Conservation (phyloP, 1,284 basidiomycete species). For the Fistulinella cinereoalba region DNA sequence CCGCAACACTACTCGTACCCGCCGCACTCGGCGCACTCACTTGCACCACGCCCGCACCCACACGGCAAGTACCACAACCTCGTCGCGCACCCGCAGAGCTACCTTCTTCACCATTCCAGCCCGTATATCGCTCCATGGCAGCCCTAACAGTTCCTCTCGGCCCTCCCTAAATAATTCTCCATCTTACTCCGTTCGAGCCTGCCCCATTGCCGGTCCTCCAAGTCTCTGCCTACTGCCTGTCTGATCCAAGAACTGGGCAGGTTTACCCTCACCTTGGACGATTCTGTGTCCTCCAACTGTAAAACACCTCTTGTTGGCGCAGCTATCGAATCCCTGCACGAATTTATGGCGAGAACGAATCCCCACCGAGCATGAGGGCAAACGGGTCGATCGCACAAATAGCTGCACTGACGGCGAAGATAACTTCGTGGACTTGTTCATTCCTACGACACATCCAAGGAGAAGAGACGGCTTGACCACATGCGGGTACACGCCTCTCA, state of each 20-base stretch:
- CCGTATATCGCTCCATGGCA: constrained; percentile 28
- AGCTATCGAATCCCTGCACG: constrained; percentile 76
- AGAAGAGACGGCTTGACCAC: constrained; percentile 90
- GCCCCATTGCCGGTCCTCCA: constrained; percentile 60
- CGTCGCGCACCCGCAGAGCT: constrained; percentile 20
- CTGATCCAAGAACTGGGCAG: constrained; percentile 75
- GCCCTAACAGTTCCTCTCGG: constrained; percentile 32
- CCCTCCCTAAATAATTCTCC: constrained; percentile 33
- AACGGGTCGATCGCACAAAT: constrained; percentile 30
- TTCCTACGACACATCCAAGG: constrained; percentile 95
- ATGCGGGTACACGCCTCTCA: constrained; percentile 74
- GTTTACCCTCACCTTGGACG: constrained; percentile 35
- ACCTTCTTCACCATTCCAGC: constrained; percentile 20
- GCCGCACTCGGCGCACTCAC: constrained; percentile 20
- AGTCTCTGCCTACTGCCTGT: constrained; percentile 82
- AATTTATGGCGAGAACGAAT: constrained; percentile 53
- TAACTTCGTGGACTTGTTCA: constrained; percentile 64
- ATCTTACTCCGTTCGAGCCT: constrained; percentile 24
- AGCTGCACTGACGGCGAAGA: constrained; percentile 33
- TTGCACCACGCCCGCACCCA: constrained; percentile 16
- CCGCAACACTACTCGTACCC: constrained; percentile 19
- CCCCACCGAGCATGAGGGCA: constrained; percentile 32
- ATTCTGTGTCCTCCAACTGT: constrained; percentile 42
- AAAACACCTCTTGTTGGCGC: constrained; percentile 83
- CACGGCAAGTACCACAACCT: constrained; percentile 23